Evolutionary conservation across 1,284 basidiomycete species (phyloP), one percentile per base, ranked within the genome.

Genomic region (Trichosporon inkin): DNA sequence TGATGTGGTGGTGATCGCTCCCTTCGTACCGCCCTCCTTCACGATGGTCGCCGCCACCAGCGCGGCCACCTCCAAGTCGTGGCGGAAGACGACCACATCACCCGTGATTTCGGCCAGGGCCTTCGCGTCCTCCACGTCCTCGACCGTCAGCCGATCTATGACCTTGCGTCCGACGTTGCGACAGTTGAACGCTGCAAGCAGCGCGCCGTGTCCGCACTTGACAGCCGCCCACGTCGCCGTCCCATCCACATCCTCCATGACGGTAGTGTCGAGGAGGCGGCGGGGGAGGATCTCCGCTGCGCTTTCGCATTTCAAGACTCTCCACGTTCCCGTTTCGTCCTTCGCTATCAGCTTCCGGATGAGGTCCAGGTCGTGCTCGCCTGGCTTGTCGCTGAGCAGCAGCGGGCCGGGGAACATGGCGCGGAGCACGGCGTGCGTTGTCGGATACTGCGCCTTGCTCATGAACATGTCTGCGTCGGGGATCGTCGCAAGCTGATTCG

Each of bases 401-500:
- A 68, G 53, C 10, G 72, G 72, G 10, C 73, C 73, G 1, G 71
- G 68, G 24, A 62, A 62, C 38, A 73, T 32, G 2, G 62, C 61
- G 10, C 73, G 62, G 10, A 75, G 63, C 2, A 73, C 55, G 2
- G 69, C 73, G 35, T 75, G 72, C 16, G 68, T 65, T 3, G 55
- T 41, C 2, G 71, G 70, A 41, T 56, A 57, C 32, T 56, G 58
- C 20, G 63, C 60, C 6, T 55, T 41, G 0, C 70, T 65, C 40
- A 70, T 68, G 59, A 72, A 72, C 73, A 75, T 72, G 67, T 75
- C 73, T 35, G 66, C 69, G 58, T 75, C 71, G 4, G 65, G 69
- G 10, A 69, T 49, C n/a, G 69, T 57, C 20, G 64, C 63, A 2
- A 71, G 63, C 16, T 73, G 62, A 7, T 62, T 63, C 6, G 68